Conservation (phyloP, 352 stramenopile genomes). For the Thalassiosira sp. region DNA sequence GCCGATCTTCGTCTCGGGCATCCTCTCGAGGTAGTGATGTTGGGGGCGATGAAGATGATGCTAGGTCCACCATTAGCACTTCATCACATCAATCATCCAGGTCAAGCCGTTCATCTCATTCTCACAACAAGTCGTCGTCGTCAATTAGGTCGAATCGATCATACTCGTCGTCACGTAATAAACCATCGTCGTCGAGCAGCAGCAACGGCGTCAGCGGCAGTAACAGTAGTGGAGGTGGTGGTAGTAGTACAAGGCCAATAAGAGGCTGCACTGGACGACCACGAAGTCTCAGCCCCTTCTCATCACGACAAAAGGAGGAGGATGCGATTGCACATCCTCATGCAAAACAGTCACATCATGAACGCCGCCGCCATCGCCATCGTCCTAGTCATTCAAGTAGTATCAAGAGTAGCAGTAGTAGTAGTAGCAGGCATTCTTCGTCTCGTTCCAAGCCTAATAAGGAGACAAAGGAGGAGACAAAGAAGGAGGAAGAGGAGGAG, state of each 20-base stretch:
- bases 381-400: too few relatives aligned
- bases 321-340: too few relatives aligned
- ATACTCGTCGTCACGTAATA: neutral
- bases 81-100: conserved; percentile 8
- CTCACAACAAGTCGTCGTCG: neutral
- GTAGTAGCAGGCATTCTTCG: neutral
- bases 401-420: neutral
- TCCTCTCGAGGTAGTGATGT: neutral
- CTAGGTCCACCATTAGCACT: neutral
- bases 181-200: too few relatives aligned
- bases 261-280: too few relatives aligned
- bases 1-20: neutral
- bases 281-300: neutral
- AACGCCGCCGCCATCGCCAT: too few relatives aligned
- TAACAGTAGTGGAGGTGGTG: neutral
- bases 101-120: too few relatives aligned
- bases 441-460: neutral
- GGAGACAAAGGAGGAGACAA: too few relatives aligned
- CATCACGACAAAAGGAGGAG: neutral
- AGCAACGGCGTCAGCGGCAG: neutral
- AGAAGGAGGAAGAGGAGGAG: too few relatives aligned
- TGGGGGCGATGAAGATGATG: conserved; percentile 9
- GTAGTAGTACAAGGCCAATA: too few relatives aligned
- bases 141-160: neutral
- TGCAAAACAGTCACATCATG: too few relatives aligned